Evolutionary conservation across 2,329 filamentous ascomycete genomes (phyloP), one percentile per base, ranked within the genome.

Genomic region (Penicillium psychrosexuale): DNA sequence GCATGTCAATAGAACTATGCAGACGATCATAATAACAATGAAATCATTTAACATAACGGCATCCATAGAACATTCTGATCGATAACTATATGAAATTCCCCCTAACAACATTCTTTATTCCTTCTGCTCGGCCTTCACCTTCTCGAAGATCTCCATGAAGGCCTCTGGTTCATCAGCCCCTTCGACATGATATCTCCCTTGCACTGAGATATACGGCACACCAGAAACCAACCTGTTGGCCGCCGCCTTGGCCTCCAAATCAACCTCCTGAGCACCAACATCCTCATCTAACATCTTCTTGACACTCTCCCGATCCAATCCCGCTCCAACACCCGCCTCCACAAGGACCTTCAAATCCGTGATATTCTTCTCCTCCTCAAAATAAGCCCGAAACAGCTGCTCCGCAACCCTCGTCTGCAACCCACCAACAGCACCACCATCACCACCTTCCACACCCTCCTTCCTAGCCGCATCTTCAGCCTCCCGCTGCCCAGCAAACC

Each of bases 191-290:
- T 84, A 87, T 61, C 77, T 78, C 1, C 78, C 85, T 65, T 92
- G 87, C 59, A 94, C 82, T 12, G 84, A 84, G 69, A 90, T 92
- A 69, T 89, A 84, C 7, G 90, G 89, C 58, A 94, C 90, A 0
- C 88, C 88, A 51, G 74, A 79, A 37, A 92, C 79, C 51, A 78
- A 77, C 65, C 80, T 77, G 71, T 68, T 72, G 66, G 70, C 78
- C 37, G 83, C 80, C 60, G 79, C 73, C 28, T 73, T 66, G 6
- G 84, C 83, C 65, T 86, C 81, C 37, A 62, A 63, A 66, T 86
- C 83, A 24, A 87, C 84, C 63, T 82, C 80, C 63, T 82, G 80
- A 0, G 75, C 71, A 0, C 82, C 84, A 1, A 84, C 85, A 44
- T 75, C 72, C 9, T 79, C 82, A 44, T 77, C 73, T 47, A 88